phyloP scores from a whole-genome alignment of 78 protist genomes.

The Dictyostelium brefeldianum region DNA sequence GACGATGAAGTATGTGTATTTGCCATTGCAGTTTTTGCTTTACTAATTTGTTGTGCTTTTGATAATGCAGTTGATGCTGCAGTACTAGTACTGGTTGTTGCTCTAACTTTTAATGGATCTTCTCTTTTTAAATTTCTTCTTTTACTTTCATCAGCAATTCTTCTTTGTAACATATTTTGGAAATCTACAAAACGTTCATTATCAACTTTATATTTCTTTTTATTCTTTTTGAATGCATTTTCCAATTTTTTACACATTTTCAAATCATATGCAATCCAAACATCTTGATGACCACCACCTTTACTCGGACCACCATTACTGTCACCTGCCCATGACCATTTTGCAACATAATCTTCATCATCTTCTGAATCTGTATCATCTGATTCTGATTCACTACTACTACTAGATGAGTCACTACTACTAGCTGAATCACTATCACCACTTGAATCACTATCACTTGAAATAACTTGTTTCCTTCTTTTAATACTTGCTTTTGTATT shows the following conservation, averaged over 20 bases:
- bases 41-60: neutral
- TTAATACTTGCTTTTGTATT: neutral
- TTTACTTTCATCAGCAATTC: constrained; percentile 52
- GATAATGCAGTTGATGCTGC: neutral
- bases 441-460: neutral
- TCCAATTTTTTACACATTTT: constrained; percentile 35
- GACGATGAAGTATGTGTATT: neutral
- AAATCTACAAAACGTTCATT: constrained; percentile 59
- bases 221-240: constrained; percentile 11
- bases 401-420: neutral
- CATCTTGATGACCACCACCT: constrained; percentile 80
- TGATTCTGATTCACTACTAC: neutral
- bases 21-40: neutral
- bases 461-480: neutral
- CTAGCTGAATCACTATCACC: neutral
- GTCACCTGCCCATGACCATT: constrained; percentile 81
- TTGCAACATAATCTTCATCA: constrained; percentile 68
- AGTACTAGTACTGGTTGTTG: neutral
- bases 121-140: constrained; percentile 66
- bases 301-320: constrained; percentile 67
- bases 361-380: constrained; percentile 1
- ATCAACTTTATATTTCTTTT: constrained; percentile 35
- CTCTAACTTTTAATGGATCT: constrained; percentile 40
- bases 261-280: constrained; percentile 55
- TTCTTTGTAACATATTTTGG: constrained; percentile 68